A percentile compares a stretch with the other conserved stretches of the same genome.
phyloP scores from a whole-genome alignment of 805 yeast genomes.

The Pachysolen tannophilus region DNA sequence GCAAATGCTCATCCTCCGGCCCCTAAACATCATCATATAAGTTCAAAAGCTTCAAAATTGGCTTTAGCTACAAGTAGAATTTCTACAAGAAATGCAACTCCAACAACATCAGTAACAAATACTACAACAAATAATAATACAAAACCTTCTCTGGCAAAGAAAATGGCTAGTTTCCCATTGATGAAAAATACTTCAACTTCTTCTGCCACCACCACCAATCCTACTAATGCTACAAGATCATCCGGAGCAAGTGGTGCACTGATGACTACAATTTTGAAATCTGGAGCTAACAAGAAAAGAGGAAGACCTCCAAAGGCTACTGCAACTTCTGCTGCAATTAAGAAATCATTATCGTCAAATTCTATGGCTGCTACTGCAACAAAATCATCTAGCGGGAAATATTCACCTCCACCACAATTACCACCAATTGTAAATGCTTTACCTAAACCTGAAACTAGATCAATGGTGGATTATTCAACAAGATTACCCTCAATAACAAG shows the following conservation, averaged over 20 bases:
- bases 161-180: conserved; percentile 7
- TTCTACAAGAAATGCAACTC: conserved; percentile 18
- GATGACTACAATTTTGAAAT: conserved; percentile 1
- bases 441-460: conserved; percentile 2
- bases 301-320: conserved; percentile 23
- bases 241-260: neutral
- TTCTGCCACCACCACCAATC: conserved; percentile 2
- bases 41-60: conserved; percentile 32
- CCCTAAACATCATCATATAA: conserved; percentile 61
- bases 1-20: conserved; percentile 47
- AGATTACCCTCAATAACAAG: too few relatives aligned
- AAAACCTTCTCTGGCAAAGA: conserved; percentile 3
- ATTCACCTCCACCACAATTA: conserved; percentile 5
- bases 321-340: conserved; percentile 1
- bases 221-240: neutral
- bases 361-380: neutral
- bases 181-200: conserved; percentile 1
- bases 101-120: conserved; percentile 15
- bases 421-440: conserved; percentile 5
- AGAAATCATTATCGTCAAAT: neutral
- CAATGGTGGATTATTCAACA: too few relatives aligned
- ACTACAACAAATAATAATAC: neutral
- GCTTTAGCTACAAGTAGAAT: conserved; percentile 21
- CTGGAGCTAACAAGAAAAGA: conserved; percentile 16
- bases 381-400: too few relatives aligned